A percentile compares a stretch with the other conserved stretches of the same genome.
These are phyloP conservation scores for Pestalotiopsis sp. DNA, from an alignment of 2,329 filamentous ascomycete species.

Conservation along the genomic window DNA sequence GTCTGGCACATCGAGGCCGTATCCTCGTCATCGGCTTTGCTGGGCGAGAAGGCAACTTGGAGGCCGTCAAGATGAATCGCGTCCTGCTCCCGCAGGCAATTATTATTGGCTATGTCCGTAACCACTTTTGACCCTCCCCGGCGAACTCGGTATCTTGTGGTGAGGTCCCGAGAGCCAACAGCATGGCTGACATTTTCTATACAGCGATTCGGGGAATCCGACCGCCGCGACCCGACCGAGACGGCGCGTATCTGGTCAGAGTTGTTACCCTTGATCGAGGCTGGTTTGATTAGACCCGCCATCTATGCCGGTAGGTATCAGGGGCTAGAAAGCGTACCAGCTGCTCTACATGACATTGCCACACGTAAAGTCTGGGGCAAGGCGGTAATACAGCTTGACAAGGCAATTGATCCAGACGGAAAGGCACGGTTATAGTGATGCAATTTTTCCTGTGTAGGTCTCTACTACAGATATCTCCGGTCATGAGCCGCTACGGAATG, in stretches of 20 bases:
- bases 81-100: conserved; percentile 55
- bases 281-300: conserved; percentile 50
- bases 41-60: conserved; percentile 47
- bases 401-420: not conserved
- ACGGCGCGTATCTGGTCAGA: conserved; percentile 53
- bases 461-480: not conserved
- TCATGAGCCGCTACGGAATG: not conserved
- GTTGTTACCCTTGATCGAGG: conserved; percentile 49
- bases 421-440: not conserved
- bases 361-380: conserved; percentile 57
- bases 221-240: conserved; percentile 49
- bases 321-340: conserved; percentile 51
- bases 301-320: conserved; percentile 50
- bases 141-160: not conserved
- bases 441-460: not conserved
- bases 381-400: conserved; percentile 49
- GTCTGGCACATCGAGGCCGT: conserved; percentile 54
- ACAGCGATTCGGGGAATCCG: conserved; percentile 59
- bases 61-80: conserved; percentile 56
- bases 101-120: conserved; percentile 56
- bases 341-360: conserved; percentile 54
- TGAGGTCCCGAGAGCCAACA: not conserved
- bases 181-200: not conserved
- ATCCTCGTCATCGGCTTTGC: conserved; percentile 63
- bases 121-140: not conserved